Evolutionary conservation across 768 basidiomycete genomes (phyloP), one percentile per base, ranked within the genome.

Genomic region (Agrocybe pediades): DNA sequence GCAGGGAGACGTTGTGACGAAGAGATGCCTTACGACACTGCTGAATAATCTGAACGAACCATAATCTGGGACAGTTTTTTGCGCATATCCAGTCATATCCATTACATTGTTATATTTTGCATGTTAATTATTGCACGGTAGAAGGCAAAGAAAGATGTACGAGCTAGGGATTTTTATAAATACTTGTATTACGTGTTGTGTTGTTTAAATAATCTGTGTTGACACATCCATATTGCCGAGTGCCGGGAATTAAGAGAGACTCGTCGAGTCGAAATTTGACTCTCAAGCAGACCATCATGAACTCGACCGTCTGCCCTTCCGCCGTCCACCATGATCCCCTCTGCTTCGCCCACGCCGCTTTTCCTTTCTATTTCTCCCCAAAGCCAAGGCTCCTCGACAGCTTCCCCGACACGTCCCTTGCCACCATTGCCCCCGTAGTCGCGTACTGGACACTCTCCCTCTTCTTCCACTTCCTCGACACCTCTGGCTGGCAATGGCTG

Each of bases 1-100:
- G 9, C 59, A 93, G 91, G 95, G 95, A 45, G 97, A 99, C 65
- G 93, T 96, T 87, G 97, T 98, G 60, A 99, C 97, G 23, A 96
- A 95, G 75, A 83, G 93, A 64, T 95, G 93, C 71, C 78, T 96
- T 54, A 90, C 91, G 43, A 95, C 92, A 26, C 80, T 96, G 26
- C 80, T 95, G 55, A 89, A 92, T 71, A 95, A 96, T 70, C 77
- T 96, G 59, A 87, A 86, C 58, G 90, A 91, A 68, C 79, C 83
- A 56, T 87, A 73, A 71, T 63, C 53, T 54, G 62, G 63, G n/a
- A n/a, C n/a, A 60, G 56, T 53, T 52, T 60, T 56, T 56, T 65
- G 62, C 60, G 55, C 63, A 63, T 67, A 58, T 65, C 59, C 60
- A 64, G 58, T 55, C 58, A 69, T 62, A 63, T 65, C 57, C 62